Conservation (phyloP, 495 filamentous ascomycete genomes). For the Xylaria acuta region DNA sequence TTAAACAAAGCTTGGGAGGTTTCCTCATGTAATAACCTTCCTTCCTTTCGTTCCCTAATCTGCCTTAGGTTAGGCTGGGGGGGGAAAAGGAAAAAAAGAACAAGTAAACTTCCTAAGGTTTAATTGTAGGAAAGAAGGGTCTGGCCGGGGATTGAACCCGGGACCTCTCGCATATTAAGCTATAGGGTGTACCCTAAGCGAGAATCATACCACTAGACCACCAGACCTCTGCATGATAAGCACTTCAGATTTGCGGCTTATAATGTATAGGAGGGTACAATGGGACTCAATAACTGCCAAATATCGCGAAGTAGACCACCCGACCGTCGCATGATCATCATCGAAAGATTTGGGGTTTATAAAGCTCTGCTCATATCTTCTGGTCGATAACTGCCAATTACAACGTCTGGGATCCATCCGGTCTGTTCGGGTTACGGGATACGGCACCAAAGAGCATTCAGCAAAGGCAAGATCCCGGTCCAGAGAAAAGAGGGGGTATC, state of each 20-base stretch:
- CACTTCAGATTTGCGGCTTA: no score
- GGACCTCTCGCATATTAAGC: conserved; percentile 24
- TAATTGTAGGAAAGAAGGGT: conserved; percentile 11
- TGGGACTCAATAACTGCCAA: no score
- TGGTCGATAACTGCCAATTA: background rate
- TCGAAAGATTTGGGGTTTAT: background rate
- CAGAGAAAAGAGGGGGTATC: background rate
- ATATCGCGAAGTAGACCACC: no score
- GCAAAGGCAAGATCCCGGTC: background rate
- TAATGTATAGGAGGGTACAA: no score
- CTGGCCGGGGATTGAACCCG: conserved; percentile 31
- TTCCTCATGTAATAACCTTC: no score
- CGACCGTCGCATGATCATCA: no score
- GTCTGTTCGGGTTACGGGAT: background rate
- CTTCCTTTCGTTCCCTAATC: no score
- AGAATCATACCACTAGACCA: conserved; percentile 32
- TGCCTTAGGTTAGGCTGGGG: no score
- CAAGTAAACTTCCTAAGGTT: background rate
- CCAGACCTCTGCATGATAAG: conserved; percentile 5
- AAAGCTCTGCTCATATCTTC: background rate
- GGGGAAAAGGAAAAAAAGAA: background rate
- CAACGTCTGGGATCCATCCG: background rate
- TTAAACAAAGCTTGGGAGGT: no score
- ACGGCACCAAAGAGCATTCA: background rate
- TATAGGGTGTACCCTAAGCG: conserved; percentile 29